Conservation (phyloP, 495 filamentous ascomycete genomes). For the Penicillium desertorum region DNA sequence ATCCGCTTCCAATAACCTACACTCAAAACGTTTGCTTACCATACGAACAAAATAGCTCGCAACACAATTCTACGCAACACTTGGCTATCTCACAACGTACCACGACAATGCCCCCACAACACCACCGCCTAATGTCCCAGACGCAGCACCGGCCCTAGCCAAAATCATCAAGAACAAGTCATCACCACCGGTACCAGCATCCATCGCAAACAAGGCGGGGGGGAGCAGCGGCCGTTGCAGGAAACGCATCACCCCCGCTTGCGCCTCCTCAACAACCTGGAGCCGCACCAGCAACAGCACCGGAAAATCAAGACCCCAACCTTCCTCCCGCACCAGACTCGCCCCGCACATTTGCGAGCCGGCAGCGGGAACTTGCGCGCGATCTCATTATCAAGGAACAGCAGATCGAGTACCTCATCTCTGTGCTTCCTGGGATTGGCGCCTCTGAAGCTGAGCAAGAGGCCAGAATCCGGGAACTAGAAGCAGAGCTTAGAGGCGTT, state of each 20-base stretch:
- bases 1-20: neutral
- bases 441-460: constrained; percentile 83
- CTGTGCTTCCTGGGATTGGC: constrained; percentile 79
- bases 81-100: constrained; percentile 79
- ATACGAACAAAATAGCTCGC: constrained; percentile 58
- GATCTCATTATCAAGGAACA: constrained; percentile 90
- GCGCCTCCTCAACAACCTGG: constrained; percentile 26
- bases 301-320: constrained; percentile 28
- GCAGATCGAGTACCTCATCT: constrained; percentile 88
- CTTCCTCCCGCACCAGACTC: constrained; percentile 54
- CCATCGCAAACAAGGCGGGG: constrained; percentile 29
- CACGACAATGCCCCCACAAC: constrained; percentile 71
- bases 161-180: constrained; percentile 45
- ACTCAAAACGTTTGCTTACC: constrained; percentile 10
- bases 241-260: constrained; percentile 33
- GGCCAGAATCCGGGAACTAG: constrained; percentile 68
- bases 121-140: constrained; percentile 55
- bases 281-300: constrained; percentile 16
- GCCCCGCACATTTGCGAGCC: constrained; percentile 63
- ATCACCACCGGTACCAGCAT: constrained; percentile 43
- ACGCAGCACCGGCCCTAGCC: constrained; percentile 47
- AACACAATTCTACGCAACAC: constrained; percentile 82
- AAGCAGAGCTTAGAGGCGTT: constrained; percentile 69
- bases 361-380: constrained; percentile 76
- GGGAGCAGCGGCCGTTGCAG: constrained; percentile 16